Base-by-base conservation (phyloP, 768 basidiomycete genomes). In the Podaxis sp. region DNA sequence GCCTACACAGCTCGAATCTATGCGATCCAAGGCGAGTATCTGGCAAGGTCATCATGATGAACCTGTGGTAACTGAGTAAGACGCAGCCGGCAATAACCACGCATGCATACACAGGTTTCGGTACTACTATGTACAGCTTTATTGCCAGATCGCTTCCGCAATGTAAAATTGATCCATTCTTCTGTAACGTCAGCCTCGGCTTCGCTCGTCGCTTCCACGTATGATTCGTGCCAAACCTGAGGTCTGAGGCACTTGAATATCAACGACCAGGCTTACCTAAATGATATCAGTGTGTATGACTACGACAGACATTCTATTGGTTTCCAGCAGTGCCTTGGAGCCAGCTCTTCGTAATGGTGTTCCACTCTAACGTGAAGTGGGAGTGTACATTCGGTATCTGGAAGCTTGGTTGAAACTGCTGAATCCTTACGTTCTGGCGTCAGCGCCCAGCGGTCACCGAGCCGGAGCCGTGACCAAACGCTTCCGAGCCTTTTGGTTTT, bases 11-110 rank as follows among this genome's bases (percentile, higher is more conserved):
- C 44, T 46, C 9, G 49, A 22, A 33, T 2, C 8, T 51, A 8
- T 24, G 49, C 24, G 15, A 28, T 24, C 22, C 19, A 19, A 24
- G 1, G 49, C 15, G 22, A 24, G 22, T 28, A 51, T 51, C 24
- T 24, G 19, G 24, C 49, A 51, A 51, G 49, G 49, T 24, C 49
- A 51, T 51, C 49, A 22, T 24, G 11, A 51, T 26, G 49, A 28
- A 19, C 44, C 49, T 24, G 26, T 24, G 49, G 49, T 51, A 51
- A 28, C 26, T 28, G 26, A 46, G 44, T 51, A 12, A 22, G 2
- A 51, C 22, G 19, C 49, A 51, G 49, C 49, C 39, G 40, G 56
- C 56, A 57, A 57, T 57, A 57, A 44, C 56, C 56, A 57, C 56
- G 56, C 56, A 42, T 40, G 44, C 17, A 2, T 40, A 57, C 17